Evolutionary conservation across 805 yeast species (phyloP).

Genomic region (Kodamaea hsintzibuensis): DNA sequence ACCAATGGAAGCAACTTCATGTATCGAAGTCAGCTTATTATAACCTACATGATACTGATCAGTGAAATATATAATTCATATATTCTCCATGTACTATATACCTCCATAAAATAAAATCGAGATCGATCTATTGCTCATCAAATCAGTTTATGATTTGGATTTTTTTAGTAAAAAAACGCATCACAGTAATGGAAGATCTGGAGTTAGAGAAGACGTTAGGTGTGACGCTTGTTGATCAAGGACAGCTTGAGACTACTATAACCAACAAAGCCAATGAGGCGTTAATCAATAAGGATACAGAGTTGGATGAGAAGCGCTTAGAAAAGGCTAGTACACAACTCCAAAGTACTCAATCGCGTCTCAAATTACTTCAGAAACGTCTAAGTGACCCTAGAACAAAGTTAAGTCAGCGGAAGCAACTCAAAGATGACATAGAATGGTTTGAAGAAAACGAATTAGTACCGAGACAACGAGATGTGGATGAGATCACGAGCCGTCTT

Average conservation of each 20-base stretch:
- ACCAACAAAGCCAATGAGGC: slow-evolving; percentile 67
- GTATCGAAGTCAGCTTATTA: too few species aligned
- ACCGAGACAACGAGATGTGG: slow-evolving; percentile 58
- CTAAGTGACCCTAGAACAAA: slow-evolving; percentile 55
- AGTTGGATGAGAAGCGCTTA: slow-evolving; percentile 73
- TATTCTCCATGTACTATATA: too few species aligned
- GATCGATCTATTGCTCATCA: not conserved
- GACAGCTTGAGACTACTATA: slow-evolving; percentile 70
- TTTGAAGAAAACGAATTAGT: slow-evolving; percentile 51
- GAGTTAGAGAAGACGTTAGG: slow-evolving; percentile 6
- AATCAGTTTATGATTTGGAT: not conserved
- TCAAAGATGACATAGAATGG: slow-evolving; percentile 54
- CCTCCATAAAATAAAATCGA: too few species aligned
- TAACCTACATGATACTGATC: too few species aligned
- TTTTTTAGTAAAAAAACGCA: not conserved
- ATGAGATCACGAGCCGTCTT: slow-evolving; percentile 48
- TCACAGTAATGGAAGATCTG: not conserved
- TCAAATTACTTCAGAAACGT: slow-evolving; percentile 48
- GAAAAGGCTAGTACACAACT: slow-evolving; percentile 59
- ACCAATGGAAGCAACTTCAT: too few species aligned
- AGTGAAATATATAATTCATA: too few species aligned
- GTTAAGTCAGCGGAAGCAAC: slow-evolving; percentile 60
- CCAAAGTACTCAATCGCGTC: slow-evolving; percentile 42
- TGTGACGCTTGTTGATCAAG: slow-evolving; percentile 72
- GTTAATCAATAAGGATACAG: slow-evolving; percentile 62